A percentile compares a stretch with the other conserved stretches of the same genome.
These are phyloP conservation scores for Colletotrichum kahawae DNA, from an alignment of 2,329 filamentous ascomycete species.

Conservation along the genomic window DNA sequence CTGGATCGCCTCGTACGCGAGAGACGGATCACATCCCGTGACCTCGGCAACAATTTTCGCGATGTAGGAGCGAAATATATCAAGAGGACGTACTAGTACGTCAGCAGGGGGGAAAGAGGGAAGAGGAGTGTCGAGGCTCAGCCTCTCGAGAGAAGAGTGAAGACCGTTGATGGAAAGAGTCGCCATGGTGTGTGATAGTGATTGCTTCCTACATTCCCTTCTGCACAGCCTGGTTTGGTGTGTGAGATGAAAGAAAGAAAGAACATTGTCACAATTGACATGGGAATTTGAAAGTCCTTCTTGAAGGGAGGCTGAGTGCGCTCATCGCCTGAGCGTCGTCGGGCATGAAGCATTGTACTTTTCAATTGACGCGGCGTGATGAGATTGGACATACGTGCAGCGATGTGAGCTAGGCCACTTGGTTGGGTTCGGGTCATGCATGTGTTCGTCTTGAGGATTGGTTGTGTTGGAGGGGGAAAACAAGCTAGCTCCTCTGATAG, in stretches of 20 bases:
- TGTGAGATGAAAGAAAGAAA: not conserved
- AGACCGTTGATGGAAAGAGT: constrained; percentile 66
- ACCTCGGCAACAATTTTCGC: constrained; percentile 26
- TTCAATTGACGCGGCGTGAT: not conserved
- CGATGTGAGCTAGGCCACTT: accelerated
- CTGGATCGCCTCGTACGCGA: constrained; percentile 36
- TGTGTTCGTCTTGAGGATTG: not conserved
- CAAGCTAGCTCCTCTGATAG: not conserved
- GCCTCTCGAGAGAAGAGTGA: constrained; percentile 62
- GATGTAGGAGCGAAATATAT: constrained; percentile 34
- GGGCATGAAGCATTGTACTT: not conserved
- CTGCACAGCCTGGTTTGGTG: not conserved
- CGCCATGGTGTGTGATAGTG: constrained; percentile 35
- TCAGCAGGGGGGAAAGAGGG: constrained; percentile 24
- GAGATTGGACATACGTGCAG: not conserved
- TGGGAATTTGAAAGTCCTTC: not conserved
- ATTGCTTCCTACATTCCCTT: not conserved
- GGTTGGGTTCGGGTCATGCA: not conserved
- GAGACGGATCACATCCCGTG: constrained; percentile 22
- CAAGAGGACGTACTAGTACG: constrained; percentile 29
- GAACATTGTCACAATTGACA: not conserved
- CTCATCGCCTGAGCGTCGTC: not conserved
- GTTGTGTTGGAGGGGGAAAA: too few species aligned
- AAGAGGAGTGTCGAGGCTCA: constrained; percentile 49
- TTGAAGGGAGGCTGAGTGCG: not conserved